Evolutionary conservation across 139 green algal species (phyloP), one percentile per base, ranked within the genome.

Genomic region (Deuterostichococcus epilithicus): DNA sequence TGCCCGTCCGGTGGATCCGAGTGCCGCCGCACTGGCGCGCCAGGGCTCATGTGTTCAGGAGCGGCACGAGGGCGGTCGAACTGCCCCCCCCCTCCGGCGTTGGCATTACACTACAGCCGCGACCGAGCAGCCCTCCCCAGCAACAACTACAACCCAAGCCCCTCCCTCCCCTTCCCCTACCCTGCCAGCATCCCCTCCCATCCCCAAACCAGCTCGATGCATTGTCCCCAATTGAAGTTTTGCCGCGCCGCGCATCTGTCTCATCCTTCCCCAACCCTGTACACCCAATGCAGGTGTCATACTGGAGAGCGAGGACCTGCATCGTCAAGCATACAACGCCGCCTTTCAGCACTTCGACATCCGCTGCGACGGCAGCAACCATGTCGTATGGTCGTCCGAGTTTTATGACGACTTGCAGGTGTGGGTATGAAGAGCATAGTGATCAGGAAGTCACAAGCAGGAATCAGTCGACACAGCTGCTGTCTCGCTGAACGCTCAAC

Each of bases 391-490:
- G 94, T 86, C 77, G 1, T 84, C 87, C 28, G 82, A 89, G 44
- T 97, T 95, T 65, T 98, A 98, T 70, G 90, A 98, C 72, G 78
- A 87, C 30, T 81, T 98, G 70, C n/a, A n/a, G n/a, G n/a, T n/a
- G n/a, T n/a, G n/a, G n/a, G n/a, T n/a, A n/a, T n/a, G n/a, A n/a
- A n/a, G n/a, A n/a, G n/a, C n/a, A n/a, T n/a, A n/a, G n/a, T n/a
- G n/a, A n/a, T n/a, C n/a, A n/a, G n/a, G n/a, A n/a, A n/a, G n/a
- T n/a, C n/a, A n/a, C n/a, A n/a, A n/a, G n/a, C n/a, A n/a, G n/a
- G n/a, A n/a, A n/a, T n/a, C n/a, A n/a, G n/a, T n/a, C n/a, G n/a
- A n/a, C n/a, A n/a, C n/a, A n/a, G n/a, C n/a, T n/a, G n/a, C n/a
- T n/a, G n/a, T n/a, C n/a, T n/a, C n/a, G n/a, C n/a, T n/a, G n/a